Conservation (phyloP, 371 early-diverging fungal genomes). For the Actinomucor elegans region DNA sequence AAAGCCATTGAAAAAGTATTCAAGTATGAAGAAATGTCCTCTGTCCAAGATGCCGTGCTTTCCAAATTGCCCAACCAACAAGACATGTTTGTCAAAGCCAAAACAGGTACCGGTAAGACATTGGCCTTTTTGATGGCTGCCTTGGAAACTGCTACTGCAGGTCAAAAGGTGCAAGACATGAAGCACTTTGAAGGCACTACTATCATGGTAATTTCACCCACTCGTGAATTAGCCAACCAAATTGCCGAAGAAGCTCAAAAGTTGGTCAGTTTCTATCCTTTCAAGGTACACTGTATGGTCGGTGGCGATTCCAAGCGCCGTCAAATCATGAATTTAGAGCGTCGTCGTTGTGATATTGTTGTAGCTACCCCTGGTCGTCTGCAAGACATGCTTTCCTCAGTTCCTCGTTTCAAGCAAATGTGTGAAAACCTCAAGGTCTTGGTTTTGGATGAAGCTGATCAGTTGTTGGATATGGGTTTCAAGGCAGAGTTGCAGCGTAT, state of each 20-base stretch:
- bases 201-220: slow-evolving; percentile 92
- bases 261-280: slow-evolving; percentile 59
- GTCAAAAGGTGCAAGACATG: slow-evolving; percentile 25
- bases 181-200: slow-evolving; percentile 59
- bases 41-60: slow-evolving; percentile 83
- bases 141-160: slow-evolving; percentile 66
- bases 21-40: slow-evolving; percentile 75
- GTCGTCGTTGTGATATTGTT: slow-evolving; percentile 79
- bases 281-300: slow-evolving; percentile 79
- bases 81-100: slow-evolving; percentile 90
- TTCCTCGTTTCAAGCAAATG: slow-evolving; percentile 55
- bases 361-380: slow-evolving; percentile 97
- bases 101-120: slow-evolving; percentile 99
- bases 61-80: slow-evolving; percentile 67
- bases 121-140: slow-evolving; percentile 92
- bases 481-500: slow-evolving; percentile 88
- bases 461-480: slow-evolving; percentile 98
- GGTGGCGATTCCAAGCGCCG: slow-evolving; percentile 83
- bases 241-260: slow-evolving; percentile 85
- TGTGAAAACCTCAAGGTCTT: slow-evolving; percentile 68
- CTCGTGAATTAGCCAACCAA: slow-evolving; percentile 96
- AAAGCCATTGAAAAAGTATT: slow-evolving; percentile 66
- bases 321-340: slow-evolving; percentile 63
- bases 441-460: slow-evolving; percentile 99
- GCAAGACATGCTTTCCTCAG: slow-evolving; percentile 78